Percentiles rank a stretch among this genome's conserved stretches.
phyloP scores from a whole-genome alignment of 768 basidiomycete genomes.

The Tulasnella sp. region DNA sequence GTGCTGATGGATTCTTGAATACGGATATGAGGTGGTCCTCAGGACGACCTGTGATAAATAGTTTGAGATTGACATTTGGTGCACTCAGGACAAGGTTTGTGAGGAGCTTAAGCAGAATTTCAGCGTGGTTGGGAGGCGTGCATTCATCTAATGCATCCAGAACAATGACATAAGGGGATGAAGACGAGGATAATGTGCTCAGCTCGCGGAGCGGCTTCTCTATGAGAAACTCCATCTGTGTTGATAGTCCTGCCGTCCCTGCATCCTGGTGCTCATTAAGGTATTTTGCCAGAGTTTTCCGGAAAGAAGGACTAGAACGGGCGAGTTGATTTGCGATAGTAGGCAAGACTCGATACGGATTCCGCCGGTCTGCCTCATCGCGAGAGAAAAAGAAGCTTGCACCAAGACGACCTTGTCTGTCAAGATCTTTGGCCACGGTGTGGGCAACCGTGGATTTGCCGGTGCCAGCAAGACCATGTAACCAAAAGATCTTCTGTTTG shows the following conservation, averaged over 20 bases:
- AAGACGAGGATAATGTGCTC: no score
- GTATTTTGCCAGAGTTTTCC: background rate
- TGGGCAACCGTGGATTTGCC: background rate
- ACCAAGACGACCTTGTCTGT: background rate
- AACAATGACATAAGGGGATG: background rate
- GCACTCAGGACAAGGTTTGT: background rate
- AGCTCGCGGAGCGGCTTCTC: background rate
- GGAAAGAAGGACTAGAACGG: background rate
- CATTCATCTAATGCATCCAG: background rate
- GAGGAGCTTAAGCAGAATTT: background rate
- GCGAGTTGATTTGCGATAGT: background rate
- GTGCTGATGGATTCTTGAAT: background rate
- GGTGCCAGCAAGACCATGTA: background rate
- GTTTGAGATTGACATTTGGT: background rate
- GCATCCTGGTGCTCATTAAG: background rate
- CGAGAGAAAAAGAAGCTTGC: background rate
- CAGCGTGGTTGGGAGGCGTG: no score
- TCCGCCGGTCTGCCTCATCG: background rate
- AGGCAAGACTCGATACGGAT: background rate
- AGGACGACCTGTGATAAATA: background rate
- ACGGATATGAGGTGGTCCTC: background rate
- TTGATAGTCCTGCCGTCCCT: background rate
- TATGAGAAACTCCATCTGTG: background rate
- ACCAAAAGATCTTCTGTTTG: background rate
- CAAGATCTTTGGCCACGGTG: background rate